A percentile compares a stretch with the other conserved stretches of the same genome.
Conservation (phyloP, 2,329 filamentous ascomycete genomes). For the Fusarium annulatum region DNA sequence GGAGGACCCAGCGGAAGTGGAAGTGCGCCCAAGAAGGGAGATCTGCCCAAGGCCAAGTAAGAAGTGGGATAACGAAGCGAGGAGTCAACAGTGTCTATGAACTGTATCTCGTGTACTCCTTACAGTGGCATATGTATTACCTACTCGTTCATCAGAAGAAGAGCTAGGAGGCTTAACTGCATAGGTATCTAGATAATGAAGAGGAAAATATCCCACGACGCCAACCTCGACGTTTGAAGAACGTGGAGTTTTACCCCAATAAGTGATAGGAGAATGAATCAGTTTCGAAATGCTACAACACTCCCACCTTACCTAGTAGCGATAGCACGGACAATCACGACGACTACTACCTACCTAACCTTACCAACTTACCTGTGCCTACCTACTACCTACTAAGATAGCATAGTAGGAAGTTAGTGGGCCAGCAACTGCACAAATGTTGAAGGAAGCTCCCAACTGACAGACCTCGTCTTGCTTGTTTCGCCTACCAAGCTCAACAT, state of each 20-base stretch:
- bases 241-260: neutral
- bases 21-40: conserved; percentile 48
- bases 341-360: neutral
- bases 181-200: neutral
- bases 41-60: conserved; percentile 18
- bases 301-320: neutral
- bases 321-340: neutral
- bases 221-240: neutral
- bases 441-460: neutral
- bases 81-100: neutral
- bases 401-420: neutral
- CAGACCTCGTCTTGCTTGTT: neutral
- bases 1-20: conserved; percentile 49
- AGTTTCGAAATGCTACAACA: neutral
- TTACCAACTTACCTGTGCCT: too few relatives aligned
- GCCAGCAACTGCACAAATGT: neutral
- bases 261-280: neutral
- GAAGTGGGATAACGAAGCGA: neutral
- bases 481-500: neutral
- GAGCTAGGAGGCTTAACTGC: neutral
- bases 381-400: neutral
- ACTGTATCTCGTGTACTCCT: neutral
- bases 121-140: neutral
- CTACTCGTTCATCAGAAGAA: neutral
- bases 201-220: neutral